Conservation (phyloP, 352 stramenopile genomes). For the Pythium phragmitis region DNA sequence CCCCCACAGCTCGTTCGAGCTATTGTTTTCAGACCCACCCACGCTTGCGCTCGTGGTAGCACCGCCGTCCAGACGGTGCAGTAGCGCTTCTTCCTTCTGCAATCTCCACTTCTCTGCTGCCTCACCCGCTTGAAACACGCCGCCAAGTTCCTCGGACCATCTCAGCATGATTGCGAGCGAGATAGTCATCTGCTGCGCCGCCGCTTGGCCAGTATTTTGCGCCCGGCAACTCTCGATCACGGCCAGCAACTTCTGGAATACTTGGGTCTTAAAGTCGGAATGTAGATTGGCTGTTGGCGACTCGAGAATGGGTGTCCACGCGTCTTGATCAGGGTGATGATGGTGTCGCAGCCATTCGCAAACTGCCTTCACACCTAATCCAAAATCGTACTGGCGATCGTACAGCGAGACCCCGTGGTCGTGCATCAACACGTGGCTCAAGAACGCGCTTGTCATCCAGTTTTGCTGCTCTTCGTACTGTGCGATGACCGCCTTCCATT, state of each 20-base stretch:
- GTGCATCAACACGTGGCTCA: slow-evolving; percentile 38
- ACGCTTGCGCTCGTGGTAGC: slow-evolving; percentile 5
- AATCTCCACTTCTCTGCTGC: slow-evolving; percentile 31
- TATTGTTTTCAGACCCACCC: neutral
- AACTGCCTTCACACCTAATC: slow-evolving; percentile 53
- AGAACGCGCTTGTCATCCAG: slow-evolving; percentile 38
- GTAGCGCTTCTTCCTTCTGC: slow-evolving; percentile 40
- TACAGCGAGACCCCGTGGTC: neutral
- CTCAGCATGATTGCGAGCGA: slow-evolving; percentile 15
- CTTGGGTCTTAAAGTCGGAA: slow-evolving; percentile 15
- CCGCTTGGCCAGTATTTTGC: slow-evolving; percentile 10
- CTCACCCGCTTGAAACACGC: neutral
- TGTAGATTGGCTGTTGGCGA: slow-evolving; percentile 24
- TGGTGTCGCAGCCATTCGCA: slow-evolving; percentile 30
- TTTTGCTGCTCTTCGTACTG: slow-evolving; percentile 30
- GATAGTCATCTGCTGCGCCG: slow-evolving; percentile 33
- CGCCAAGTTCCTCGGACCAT: slow-evolving; percentile 9
- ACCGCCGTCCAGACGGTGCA: slow-evolving; percentile 34
- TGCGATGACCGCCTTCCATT: slow-evolving; percentile 24
- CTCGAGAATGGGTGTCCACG: slow-evolving; percentile 24
- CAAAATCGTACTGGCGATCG: slow-evolving; percentile 36
- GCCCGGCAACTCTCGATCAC: slow-evolving; percentile 28
- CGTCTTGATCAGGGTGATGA: slow-evolving; percentile 9
- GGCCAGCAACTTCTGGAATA: slow-evolving; percentile 38
- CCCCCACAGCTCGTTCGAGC: slow-evolving; percentile 28